phyloP scores from a whole-genome alignment of 169 alveolate genomes.

The Perkinsus marinus region DNA sequence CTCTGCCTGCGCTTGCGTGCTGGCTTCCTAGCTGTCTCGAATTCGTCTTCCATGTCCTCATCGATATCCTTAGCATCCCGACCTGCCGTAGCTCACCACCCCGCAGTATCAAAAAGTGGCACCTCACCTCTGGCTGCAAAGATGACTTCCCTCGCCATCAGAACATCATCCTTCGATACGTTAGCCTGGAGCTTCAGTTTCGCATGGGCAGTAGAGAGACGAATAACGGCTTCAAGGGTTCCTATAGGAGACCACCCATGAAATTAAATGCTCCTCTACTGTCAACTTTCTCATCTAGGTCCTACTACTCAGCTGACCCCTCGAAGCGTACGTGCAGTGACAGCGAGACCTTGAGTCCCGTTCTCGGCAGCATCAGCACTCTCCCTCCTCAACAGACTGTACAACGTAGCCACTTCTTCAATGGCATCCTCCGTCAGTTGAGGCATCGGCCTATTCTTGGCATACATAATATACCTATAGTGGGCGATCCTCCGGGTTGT shows the following conservation, averaged over 20 bases:
- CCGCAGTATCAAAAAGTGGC: too few species aligned
- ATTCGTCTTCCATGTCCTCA: neutral
- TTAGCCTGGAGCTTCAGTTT: slow-evolving; percentile 39
- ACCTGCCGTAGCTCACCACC: neutral
- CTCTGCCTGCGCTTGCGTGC: neutral
- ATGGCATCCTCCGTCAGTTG: slow-evolving; percentile 58
- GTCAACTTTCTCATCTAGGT: too few species aligned
- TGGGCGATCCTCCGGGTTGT: neutral
- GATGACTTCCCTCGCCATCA: neutral
- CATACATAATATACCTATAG: slow-evolving; percentile 39
- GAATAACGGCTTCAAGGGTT: slow-evolving; percentile 69
- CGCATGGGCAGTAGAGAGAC: slow-evolving; percentile 71
- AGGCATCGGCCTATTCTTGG: slow-evolving; percentile 39
- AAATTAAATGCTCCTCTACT: too few species aligned
- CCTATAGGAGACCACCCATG: slow-evolving; percentile 9
- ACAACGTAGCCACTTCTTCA: slow-evolving; percentile 44
- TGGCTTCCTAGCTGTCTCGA: neutral
- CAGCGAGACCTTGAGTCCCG: neutral
- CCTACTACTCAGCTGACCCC: neutral
- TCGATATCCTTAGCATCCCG: neutral
- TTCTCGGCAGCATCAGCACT: slow-evolving; percentile 11
- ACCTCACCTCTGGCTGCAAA: neutral
- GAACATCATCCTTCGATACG: neutral
- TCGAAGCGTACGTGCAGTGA: neutral
- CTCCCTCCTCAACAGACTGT: slow-evolving; percentile 42